These are phyloP conservation scores for Papiliotrema fonsecae DNA, from an alignment of 1,284 basidiomycete genomes.

Conservation along the genomic window DNA sequence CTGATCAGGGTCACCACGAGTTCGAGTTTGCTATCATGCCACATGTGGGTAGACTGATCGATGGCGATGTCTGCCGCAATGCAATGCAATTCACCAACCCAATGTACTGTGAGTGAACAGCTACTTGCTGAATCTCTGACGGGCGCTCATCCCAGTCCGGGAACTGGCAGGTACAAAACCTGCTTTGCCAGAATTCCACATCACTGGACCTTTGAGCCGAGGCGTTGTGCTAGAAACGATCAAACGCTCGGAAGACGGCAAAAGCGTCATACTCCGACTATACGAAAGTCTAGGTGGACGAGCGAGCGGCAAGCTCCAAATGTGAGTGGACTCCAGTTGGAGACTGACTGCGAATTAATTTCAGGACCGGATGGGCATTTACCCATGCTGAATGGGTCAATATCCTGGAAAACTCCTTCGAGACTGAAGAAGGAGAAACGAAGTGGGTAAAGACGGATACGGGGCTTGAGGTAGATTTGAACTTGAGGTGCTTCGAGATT, in stretches of 20 bases:
- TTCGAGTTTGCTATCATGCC: constrained; percentile 83
- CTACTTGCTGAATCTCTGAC: no score
- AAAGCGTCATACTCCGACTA: constrained; percentile 63
- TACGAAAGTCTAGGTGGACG: constrained; percentile 86
- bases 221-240: constrained; percentile 86
- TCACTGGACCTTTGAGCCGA: no score
- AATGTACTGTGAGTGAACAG: not conserved
- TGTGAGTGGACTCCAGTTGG: constrained; percentile 4
- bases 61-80: constrained; percentile 53
- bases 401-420: constrained; percentile 60
- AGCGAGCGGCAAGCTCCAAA: constrained; percentile 39
- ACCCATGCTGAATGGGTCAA: constrained; percentile 62
- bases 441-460: not conserved
- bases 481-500: constrained; percentile 73
- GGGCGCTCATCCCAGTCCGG: not conserved
- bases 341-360: not conserved
- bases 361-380: constrained; percentile 48
- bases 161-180: not conserved
- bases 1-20: constrained; percentile 54
- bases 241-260: constrained; percentile 76
- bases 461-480: constrained; percentile 38
- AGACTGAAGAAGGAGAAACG: constrained; percentile 38
- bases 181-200: not conserved
- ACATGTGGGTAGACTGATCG: constrained; percentile 71
- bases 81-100: constrained; percentile 55